Conservation (phyloP, 2,329 filamentous ascomycete genomes). For the Clarireedia paspali region DNA sequence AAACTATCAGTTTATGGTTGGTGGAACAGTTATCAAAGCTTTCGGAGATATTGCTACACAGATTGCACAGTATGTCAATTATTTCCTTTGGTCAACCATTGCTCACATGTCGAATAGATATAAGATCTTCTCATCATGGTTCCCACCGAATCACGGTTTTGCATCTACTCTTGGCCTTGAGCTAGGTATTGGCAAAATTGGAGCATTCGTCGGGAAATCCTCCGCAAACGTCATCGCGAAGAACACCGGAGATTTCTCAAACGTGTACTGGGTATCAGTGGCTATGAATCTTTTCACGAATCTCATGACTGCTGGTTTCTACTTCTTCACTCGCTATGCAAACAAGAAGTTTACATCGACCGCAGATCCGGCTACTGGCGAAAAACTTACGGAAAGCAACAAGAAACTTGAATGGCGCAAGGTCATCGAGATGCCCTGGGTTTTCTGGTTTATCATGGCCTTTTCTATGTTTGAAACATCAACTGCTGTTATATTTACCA, state of each 20-base stretch:
- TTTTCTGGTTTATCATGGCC: constrained; percentile 46
- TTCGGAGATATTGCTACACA: constrained; percentile 55
- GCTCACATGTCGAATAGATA: constrained; percentile 31
- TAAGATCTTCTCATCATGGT: constrained; percentile 59
- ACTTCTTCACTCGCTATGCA: constrained; percentile 44
- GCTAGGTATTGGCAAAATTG: constrained; percentile 52
- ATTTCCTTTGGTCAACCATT: neutral
- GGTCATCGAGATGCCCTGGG: constrained; percentile 50
- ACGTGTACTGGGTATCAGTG: constrained; percentile 54
- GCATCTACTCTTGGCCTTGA: constrained; percentile 54
- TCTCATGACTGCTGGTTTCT: constrained; percentile 43
- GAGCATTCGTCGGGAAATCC: constrained; percentile 51
- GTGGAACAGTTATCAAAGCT: constrained; percentile 39
- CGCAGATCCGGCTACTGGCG: constrained; percentile 47
- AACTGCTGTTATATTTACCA: constrained; percentile 44
- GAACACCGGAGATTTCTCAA: constrained; percentile 51
- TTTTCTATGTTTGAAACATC: constrained; percentile 54
- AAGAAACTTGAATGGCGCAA: constrained; percentile 49
- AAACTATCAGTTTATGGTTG: constrained; percentile 53
- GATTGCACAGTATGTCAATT: constrained; percentile 39
- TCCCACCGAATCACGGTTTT: constrained; percentile 52
- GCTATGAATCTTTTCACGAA: constrained; percentile 60
- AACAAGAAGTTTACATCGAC: constrained; percentile 2
- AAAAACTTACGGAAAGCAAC: constrained; percentile 51
- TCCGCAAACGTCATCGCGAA: constrained; percentile 41